phyloP scores from a whole-genome alignment of 192 early-diverging fungal genomes.

The Obelidium mucronatum region DNA sequence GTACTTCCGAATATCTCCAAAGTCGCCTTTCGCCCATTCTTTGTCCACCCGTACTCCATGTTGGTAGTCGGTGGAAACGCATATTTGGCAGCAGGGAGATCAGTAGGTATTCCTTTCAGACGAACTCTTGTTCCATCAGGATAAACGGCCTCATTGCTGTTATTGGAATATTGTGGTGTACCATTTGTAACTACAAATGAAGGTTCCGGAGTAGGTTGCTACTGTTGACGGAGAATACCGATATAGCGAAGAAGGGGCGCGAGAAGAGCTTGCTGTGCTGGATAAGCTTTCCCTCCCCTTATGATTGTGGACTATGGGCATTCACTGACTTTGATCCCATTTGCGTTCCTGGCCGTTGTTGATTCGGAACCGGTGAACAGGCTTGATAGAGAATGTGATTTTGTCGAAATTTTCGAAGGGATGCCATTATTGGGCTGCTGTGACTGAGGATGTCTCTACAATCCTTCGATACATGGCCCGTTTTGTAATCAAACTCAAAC shows the following conservation, averaged over 20 bases:
- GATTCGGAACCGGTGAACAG: no score
- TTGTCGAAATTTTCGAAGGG: no score
- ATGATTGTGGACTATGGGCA: no score
- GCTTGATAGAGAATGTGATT: no score
- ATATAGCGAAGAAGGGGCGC: background rate
- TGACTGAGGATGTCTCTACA: no score
- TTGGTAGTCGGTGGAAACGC: conserved; percentile 39
- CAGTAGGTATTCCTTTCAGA: background rate
- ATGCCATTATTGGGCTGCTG: no score
- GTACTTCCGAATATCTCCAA: conserved; percentile 43
- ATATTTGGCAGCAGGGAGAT: conserved; percentile 26
- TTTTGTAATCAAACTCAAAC: background rate
- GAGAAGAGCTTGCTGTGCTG: background rate
- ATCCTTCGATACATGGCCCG: no score
- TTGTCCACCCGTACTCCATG: conserved; percentile 44
- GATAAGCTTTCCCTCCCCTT: no score
- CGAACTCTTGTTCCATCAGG: background rate
- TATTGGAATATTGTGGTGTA: background rate
- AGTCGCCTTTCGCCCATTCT: conserved; percentile 9
- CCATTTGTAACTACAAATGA: background rate
- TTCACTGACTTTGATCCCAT: no score
- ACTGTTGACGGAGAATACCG: no score
- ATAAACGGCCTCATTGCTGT: background rate
- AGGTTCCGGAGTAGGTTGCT: background rate
- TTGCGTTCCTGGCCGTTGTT: background rate